Evolutionary conservation across 139 green algal species (phyloP).

Genomic region (Chlamydomonas sphaeroides): DNA sequence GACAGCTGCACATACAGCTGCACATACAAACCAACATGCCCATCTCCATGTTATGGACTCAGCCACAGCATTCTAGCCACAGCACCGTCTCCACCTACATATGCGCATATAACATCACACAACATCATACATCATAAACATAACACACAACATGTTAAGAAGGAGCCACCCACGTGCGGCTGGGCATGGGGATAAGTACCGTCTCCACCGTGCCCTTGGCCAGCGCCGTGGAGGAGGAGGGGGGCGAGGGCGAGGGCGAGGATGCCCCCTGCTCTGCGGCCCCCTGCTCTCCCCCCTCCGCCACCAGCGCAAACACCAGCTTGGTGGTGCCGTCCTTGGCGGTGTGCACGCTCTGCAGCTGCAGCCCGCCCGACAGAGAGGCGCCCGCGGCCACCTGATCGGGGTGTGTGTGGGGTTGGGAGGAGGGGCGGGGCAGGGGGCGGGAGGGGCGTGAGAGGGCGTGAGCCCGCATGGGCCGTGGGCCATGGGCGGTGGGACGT

Average conservation of each 20-base stretch:
- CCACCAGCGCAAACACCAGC: constrained; percentile 74
- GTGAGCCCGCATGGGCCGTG: not conserved
- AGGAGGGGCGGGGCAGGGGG: not conserved
- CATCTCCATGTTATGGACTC: too few species aligned
- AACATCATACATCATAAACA: too few species aligned
- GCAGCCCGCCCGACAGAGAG: constrained; percentile 70
- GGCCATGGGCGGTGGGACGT: too few species aligned
- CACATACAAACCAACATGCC: too few species aligned
- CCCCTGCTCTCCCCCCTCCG: too few species aligned
- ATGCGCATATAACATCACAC: too few species aligned
- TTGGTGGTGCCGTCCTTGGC: constrained; percentile 82
- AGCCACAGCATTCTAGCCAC: too few species aligned
- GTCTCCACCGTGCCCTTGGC: constrained; percentile 70
- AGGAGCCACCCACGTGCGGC: too few species aligned
- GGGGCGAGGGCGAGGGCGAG: not conserved
- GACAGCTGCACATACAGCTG: too few species aligned
- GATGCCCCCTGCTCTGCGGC: constrained; percentile 19
- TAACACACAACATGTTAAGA: too few species aligned
- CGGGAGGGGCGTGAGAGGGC: not conserved
- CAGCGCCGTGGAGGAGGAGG: not conserved
- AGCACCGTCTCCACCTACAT: too few species aligned
- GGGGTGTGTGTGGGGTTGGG: not conserved
- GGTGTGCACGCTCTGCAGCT: constrained; percentile 60
- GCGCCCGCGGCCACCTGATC: constrained; percentile 43
- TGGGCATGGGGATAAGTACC: constrained; percentile 82